phyloP scores from a whole-genome alignment of 305 asterid species.

The Fraxinus platypoda region DNA sequence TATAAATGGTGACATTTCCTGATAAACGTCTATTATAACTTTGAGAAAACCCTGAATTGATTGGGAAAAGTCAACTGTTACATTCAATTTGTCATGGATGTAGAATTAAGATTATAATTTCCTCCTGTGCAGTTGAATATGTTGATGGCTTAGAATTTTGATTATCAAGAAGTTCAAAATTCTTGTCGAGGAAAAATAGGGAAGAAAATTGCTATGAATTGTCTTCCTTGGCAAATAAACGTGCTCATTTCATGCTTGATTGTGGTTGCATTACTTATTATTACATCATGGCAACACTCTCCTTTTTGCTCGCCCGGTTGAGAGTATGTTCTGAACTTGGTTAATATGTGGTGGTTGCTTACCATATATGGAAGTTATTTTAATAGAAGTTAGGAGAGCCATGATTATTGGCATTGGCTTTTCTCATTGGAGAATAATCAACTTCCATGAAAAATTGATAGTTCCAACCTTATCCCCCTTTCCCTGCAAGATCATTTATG shows the following conservation, averaged over 20 bases:
- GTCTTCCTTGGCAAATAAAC: slow-evolving; percentile 6
- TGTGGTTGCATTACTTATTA: slow-evolving; percentile 9
- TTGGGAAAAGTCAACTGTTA: not conserved
- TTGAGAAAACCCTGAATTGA: not conserved
- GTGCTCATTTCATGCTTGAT: not conserved
- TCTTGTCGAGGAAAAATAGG: not conserved
- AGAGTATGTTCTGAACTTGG: slow-evolving; percentile 4
- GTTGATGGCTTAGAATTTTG: slow-evolving; percentile 12
- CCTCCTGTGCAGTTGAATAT: slow-evolving; percentile 1
- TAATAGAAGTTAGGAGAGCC: not conserved
- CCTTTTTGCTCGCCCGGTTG: not conserved
- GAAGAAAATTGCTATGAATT: not conserved
- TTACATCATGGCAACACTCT: not conserved
- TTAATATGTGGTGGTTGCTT: not conserved
- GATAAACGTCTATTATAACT: slow-evolving; percentile 9
- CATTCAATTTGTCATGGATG: slow-evolving; percentile 7
- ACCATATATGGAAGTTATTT: not conserved
- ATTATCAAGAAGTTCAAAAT: not conserved
- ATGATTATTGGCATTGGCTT: not conserved
- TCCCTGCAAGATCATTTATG: not conserved
- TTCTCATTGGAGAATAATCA: not conserved
- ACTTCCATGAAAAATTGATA: not conserved
- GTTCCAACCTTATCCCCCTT: not conserved
- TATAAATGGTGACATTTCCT: not conserved
- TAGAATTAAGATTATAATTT: slow-evolving; percentile 6